Conservation (phyloP, 106 monocot species). For the Apostasia ramifera region DNA sequence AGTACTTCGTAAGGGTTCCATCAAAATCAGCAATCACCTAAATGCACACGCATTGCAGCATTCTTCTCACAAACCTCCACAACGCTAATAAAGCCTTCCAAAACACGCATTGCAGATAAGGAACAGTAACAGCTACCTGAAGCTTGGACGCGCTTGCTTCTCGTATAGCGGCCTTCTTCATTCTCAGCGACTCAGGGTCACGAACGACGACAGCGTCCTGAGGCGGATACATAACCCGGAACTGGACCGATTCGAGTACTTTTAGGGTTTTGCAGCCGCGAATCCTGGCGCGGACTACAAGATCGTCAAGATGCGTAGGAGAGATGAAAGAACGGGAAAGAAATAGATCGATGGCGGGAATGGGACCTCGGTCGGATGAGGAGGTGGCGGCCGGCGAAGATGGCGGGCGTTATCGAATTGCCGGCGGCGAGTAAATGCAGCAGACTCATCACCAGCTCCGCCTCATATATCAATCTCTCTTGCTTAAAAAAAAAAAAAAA, state of each 20-base stretch:
- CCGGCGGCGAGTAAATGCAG: too few species aligned
- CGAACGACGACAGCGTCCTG: constrained; percentile 16
- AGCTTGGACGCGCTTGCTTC: constrained; percentile 40
- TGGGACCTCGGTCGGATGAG: neutral
- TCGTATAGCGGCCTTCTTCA: constrained; percentile 52
- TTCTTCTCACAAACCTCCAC: neutral
- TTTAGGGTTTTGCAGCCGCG: neutral
- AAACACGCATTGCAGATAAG: neutral
- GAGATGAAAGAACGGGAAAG: neutral
- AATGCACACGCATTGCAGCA: neutral
- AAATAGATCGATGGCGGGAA: neutral
- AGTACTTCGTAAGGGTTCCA: constrained; percentile 65
- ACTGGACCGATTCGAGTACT: neutral
- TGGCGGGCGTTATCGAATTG: too few species aligned
- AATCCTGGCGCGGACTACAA: neutral
- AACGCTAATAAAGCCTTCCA: neutral
- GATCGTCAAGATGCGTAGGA: constrained; percentile 3
- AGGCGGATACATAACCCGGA: neutral
- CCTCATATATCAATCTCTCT: too few species aligned
- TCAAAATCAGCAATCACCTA: constrained; percentile 85
- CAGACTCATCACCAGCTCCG: too few species aligned
- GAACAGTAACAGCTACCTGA: constrained; percentile 25
- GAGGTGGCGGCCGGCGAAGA: neutral
- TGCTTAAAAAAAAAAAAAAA: too few species aligned
- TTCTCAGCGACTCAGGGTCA: constrained; percentile 30